These are phyloP conservation scores for Cetradonia linearis DNA, from an alignment of 495 filamentous ascomycete species.

Conservation along the genomic window DNA sequence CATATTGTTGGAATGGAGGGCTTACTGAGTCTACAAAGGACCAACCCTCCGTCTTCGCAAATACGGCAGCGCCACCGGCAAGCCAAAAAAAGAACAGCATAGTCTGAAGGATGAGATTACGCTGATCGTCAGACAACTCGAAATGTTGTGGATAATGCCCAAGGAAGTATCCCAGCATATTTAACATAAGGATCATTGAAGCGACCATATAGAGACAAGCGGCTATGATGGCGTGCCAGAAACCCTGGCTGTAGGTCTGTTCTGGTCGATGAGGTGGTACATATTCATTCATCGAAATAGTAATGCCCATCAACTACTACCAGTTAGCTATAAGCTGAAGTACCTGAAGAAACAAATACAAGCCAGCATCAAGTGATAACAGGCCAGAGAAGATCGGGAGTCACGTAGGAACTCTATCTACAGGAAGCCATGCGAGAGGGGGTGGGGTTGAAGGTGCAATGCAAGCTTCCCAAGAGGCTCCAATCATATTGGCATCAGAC, in stretches of 20 bases:
- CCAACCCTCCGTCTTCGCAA: slow-evolving; percentile 39
- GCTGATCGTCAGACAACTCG: slow-evolving; percentile 59
- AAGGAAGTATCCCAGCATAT: slow-evolving; percentile 68
- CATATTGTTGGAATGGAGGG: background rate
- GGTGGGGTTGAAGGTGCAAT: background rate
- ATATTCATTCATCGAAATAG: slow-evolving; percentile 49
- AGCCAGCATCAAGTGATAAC: background rate
- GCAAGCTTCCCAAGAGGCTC: background rate
- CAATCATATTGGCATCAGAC: background rate
- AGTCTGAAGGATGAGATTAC: slow-evolving; percentile 55
- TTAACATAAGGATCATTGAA: slow-evolving; percentile 55
- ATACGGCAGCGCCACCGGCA: slow-evolving; percentile 48
- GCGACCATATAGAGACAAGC: slow-evolving; percentile 55
- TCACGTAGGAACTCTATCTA: background rate
- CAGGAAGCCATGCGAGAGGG: background rate
- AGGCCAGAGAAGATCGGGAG: background rate
- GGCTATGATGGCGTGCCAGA: slow-evolving; percentile 67
- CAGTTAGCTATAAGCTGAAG: slow-evolving; percentile 4
- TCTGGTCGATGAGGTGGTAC: slow-evolving; percentile 46
- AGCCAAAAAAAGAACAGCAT: slow-evolving; percentile 55
- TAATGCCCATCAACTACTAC: slow-evolving; percentile 49
- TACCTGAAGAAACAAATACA: background rate
- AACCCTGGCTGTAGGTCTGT: slow-evolving; percentile 62
- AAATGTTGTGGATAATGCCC: slow-evolving; percentile 73
- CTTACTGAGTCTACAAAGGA: slow-evolving; percentile 40